phyloP scores from a whole-genome alignment of 805 yeast species.

The Kazachstania bromeliacearum region DNA sequence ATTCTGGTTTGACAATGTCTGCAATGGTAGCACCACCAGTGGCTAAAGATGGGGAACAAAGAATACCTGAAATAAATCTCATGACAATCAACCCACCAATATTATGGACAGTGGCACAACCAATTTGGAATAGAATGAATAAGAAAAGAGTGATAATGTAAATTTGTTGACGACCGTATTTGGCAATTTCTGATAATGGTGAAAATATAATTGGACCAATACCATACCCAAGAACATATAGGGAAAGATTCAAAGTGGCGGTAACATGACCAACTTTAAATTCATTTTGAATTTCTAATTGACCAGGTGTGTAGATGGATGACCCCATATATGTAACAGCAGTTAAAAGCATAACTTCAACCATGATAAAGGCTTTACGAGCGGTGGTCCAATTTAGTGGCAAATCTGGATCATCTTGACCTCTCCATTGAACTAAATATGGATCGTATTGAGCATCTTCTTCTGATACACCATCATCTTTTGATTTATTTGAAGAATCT shows the following conservation, averaged over 20 bases:
- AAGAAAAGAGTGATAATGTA: conserved; percentile 39
- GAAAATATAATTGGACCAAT: conserved; percentile 50
- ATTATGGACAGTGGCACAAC: conserved; percentile 42
- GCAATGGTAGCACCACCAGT: conserved; percentile 51
- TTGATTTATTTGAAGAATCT: neutral
- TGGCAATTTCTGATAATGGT: conserved; percentile 48
- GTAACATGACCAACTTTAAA: conserved; percentile 36
- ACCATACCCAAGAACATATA: conserved; percentile 53
- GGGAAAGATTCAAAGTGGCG: conserved; percentile 42
- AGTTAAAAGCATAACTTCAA: conserved; percentile 37
- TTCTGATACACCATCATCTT: neutral
- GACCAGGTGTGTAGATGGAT: conserved; percentile 46
- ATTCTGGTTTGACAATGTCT: conserved; percentile 37
- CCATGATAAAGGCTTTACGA: conserved; percentile 33
- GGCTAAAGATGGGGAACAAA: conserved; percentile 46
- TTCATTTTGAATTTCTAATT: conserved; percentile 35
- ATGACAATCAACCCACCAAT: conserved; percentile 42
- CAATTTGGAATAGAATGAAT: conserved; percentile 45
- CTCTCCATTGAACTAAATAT: conserved; percentile 20
- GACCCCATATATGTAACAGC: conserved; percentile 47
- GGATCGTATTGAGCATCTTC: conserved; percentile 18
- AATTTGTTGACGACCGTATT: conserved; percentile 43
- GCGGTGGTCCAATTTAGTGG: conserved; percentile 47
- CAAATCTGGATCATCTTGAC: conserved; percentile 40
- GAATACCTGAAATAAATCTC: conserved; percentile 45